A percentile compares a stretch with the other conserved stretches of the same genome.
Conservation (phyloP, 2,329 filamentous ascomycete species). For the Monosporascus sp. region DNA sequence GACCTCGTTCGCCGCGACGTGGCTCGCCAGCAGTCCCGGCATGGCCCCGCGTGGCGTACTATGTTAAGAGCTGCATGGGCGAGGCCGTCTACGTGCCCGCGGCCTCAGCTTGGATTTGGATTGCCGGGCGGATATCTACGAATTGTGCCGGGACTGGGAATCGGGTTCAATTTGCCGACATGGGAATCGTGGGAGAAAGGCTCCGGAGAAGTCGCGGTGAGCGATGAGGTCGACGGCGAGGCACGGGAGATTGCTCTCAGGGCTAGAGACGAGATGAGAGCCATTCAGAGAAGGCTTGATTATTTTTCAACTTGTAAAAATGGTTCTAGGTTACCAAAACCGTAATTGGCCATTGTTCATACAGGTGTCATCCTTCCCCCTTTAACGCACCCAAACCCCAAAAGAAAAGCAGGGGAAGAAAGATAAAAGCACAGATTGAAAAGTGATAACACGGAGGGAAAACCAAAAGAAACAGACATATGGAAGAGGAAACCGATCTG, state of each 20-base stretch:
- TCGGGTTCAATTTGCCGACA: background rate
- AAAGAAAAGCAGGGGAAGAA: too few relatives aligned
- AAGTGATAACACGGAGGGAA: too few relatives aligned
- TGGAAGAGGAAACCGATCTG: too few relatives aligned
- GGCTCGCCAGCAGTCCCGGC: background rate
- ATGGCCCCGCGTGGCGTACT: background rate
- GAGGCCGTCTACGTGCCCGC: background rate
- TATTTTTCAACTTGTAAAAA: too few relatives aligned
- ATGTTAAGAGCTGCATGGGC: background rate
- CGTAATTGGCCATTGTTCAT: too few relatives aligned
- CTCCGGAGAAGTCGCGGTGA: background rate
- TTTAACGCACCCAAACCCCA: too few relatives aligned
- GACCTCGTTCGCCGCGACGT: background rate
- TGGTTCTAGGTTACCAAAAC: too few relatives aligned
- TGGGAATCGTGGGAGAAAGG: background rate
- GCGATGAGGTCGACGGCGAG: background rate
- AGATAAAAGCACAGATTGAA: too few relatives aligned
- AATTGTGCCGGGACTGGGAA: background rate
- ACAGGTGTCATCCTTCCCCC: too few relatives aligned
- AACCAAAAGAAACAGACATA: too few relatives aligned
- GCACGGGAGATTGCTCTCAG: background rate
- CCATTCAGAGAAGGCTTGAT: too few relatives aligned
- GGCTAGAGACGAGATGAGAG: background rate
- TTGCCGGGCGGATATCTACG: background rate
- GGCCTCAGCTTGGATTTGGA: background rate